Evolutionary conservation across 176 grass and related monocot genomes (phyloP).

Genomic region (Oryza meridionalis): DNA sequence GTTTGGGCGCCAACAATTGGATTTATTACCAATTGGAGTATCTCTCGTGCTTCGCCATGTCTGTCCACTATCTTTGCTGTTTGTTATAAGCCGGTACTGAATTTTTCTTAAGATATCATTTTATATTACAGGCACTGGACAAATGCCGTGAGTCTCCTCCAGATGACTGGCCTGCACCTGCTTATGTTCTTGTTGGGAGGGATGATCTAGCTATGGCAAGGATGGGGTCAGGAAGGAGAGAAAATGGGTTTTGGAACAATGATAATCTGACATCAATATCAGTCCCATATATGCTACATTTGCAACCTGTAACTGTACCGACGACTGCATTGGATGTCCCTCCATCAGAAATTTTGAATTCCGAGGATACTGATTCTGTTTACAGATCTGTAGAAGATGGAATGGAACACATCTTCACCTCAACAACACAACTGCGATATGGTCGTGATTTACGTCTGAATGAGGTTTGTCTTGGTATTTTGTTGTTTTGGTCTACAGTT

Average conservation of each 20-base stretch:
- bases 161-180: constrained; percentile 78
- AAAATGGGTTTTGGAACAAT: constrained; percentile 59
- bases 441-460: constrained; percentile 93
- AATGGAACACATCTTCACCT: constrained; percentile 98
- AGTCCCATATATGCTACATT: constrained; percentile 95
- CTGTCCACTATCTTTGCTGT: constrained; percentile 38
- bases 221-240: constrained; percentile 59
- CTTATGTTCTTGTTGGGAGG: constrained; percentile 89
- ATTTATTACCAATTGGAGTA: constrained; percentile 83
- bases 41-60: constrained; percentile 96
- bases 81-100: constrained; percentile 30
- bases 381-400: constrained; percentile 90
- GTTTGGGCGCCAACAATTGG: constrained; percentile 80
- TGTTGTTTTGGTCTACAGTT: constrained; percentile 24
- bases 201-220: constrained; percentile 81
- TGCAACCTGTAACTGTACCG: constrained; percentile 82
- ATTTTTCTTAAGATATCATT: constrained; percentile 39
- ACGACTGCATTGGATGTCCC: constrained; percentile 62
- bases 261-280: constrained; percentile 76
- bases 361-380: constrained; percentile 76
- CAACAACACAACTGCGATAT: constrained; percentile 82
- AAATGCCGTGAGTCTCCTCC: constrained; percentile 92
- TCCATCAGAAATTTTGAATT: constrained; percentile 64
- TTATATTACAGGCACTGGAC: constrained; percentile 77
- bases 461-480: constrained; percentile 67